Evolutionary conservation across 768 basidiomycete species (phyloP).

Genomic region (Cystofilobasidium bisporidii): DNA sequence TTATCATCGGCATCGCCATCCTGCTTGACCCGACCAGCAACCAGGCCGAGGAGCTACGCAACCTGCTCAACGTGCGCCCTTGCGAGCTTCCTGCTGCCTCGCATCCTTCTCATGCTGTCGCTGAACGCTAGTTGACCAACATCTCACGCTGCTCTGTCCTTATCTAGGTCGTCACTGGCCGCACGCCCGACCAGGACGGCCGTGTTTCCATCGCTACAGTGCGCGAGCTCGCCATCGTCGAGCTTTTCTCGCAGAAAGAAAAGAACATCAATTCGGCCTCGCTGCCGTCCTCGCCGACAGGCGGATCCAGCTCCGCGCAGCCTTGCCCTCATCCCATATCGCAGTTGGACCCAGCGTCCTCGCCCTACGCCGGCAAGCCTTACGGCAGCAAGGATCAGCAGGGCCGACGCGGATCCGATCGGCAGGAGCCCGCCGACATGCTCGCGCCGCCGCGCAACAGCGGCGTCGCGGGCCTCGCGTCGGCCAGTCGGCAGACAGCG

Average conservation of each 20-base stretch:
- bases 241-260: constrained; percentile 39
- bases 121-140: constrained; percentile 27
- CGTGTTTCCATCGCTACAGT: constrained; percentile 39
- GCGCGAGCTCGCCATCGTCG: constrained; percentile 42
- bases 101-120: background rate
- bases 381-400: background rate
- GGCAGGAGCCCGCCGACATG: constrained; percentile 12
- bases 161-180: constrained; percentile 40
- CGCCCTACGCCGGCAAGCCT: background rate
- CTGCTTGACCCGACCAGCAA: constrained; percentile 18
- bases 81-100: too few relatives aligned
- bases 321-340: background rate
- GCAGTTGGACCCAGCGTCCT: background rate
- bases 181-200: constrained; percentile 38
- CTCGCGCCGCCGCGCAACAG: constrained; percentile 8
- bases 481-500: background rate
- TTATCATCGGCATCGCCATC: constrained; percentile 25
- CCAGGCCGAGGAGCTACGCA: constrained; percentile 20
- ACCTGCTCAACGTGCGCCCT: constrained; percentile 21
- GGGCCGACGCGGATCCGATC: background rate
- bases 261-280: constrained; percentile 26
- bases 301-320: background rate
- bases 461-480: background rate
- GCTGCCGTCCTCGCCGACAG: constrained; percentile 1
- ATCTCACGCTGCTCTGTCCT: too few relatives aligned